A percentile compares a stretch with the other conserved stretches of the same genome.
Evolutionary conservation across 2,329 filamentous ascomycete species (phyloP).

Genomic region (Penicillium hesseltinei): DNA sequence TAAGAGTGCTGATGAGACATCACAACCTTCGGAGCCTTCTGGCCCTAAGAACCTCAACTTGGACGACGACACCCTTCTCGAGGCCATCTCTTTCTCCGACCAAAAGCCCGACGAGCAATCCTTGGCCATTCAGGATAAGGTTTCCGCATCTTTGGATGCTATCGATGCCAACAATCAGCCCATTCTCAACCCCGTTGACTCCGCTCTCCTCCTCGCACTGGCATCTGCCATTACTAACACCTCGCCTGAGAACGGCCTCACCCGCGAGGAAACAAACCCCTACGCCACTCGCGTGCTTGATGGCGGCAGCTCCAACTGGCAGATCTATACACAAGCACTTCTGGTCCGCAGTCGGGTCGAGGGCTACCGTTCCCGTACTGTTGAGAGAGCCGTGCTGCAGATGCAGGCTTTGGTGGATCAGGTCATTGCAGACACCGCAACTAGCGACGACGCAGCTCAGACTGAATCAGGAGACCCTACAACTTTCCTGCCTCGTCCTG

Average conservation of each 20-base stretch:
- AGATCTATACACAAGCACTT: constrained; percentile 91
- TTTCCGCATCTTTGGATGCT: constrained; percentile 62
- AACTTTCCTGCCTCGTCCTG: constrained; percentile 77
- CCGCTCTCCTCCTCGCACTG: constrained; percentile 74
- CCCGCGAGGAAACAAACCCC: constrained; percentile 87
- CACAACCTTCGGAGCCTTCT: constrained; percentile 29
- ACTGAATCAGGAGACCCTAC: constrained; percentile 54
- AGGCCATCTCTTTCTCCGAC: constrained; percentile 76
- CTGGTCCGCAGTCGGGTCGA: constrained; percentile 89
- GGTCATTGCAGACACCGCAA: constrained; percentile 78
- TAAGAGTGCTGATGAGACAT: constrained; percentile 58
- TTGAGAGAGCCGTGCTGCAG: constrained; percentile 86
- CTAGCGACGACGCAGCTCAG: constrained; percentile 38
- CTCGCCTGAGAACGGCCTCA: constrained; percentile 78
- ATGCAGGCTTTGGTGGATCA: constrained; percentile 95
- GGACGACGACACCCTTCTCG: constrained; percentile 90
- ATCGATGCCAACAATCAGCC: constrained; percentile 80
- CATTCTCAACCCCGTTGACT: constrained; percentile 76
- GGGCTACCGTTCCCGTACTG: constrained; percentile 77
- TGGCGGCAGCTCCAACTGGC: constrained; percentile 93
- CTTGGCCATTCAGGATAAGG: constrained; percentile 42
- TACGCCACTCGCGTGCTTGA: constrained; percentile 85
- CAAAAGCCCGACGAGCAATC: constrained; percentile 46
- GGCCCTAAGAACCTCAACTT: constrained; percentile 70
- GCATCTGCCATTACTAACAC: constrained; percentile 91